phyloP scores from a whole-genome alignment of 306 rosid species.

The Datisca glomerata region DNA sequence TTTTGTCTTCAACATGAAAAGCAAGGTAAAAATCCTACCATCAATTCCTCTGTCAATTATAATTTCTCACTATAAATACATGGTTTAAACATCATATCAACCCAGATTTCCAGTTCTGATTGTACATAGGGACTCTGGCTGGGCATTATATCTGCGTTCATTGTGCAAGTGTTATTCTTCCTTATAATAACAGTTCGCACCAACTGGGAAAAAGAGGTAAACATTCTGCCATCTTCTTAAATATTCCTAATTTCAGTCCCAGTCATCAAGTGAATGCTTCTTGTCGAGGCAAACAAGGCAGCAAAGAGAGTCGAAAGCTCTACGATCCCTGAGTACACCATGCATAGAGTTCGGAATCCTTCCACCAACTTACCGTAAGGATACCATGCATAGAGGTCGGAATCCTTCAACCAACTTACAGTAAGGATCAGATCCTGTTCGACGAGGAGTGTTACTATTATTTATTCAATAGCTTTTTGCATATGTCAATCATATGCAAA shows the following conservation, averaged over 20 bases:
- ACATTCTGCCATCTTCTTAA: background rate
- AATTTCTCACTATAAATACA: background rate
- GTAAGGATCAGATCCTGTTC: no score
- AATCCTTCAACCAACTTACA: no score
- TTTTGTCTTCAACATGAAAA: constrained; percentile 8
- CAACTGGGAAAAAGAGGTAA: constrained; percentile 37
- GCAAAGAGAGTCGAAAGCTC: constrained; percentile 13
- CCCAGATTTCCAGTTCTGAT: no score
- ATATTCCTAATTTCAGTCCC: background rate
- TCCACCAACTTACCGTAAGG: no score
- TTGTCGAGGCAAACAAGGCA: constrained; percentile 24
- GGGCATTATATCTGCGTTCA: constrained; percentile 24
- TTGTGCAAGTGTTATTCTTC: constrained; percentile 22
- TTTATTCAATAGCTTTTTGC: no score
- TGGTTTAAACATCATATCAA: background rate
- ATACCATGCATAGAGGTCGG: no score
- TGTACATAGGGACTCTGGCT: constrained; percentile 27
- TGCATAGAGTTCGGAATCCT: no score
- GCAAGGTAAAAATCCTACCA: constrained; percentile 9
- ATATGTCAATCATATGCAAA: no score
- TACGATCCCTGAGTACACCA: no score
- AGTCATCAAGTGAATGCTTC: background rate
- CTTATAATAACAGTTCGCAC: constrained; percentile 17
- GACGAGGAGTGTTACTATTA: no score
- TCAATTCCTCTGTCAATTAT: background rate